Conservation (phyloP, 2,329 filamentous ascomycete species). For the Ophiocordyceps camponoti-leonardi region DNA sequence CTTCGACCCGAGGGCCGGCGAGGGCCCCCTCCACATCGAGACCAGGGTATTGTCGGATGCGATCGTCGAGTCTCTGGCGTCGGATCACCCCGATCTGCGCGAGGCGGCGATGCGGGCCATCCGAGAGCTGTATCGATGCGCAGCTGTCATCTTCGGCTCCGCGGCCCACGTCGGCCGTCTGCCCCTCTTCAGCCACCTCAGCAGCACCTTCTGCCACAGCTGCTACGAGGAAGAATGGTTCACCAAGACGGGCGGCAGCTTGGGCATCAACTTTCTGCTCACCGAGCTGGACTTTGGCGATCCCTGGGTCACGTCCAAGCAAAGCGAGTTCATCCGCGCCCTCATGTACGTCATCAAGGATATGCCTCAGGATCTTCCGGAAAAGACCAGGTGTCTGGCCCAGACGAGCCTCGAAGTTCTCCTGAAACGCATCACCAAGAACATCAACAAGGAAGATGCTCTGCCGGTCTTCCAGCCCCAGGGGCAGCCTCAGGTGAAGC, state of each 20-base stretch:
- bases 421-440: conserved; percentile 61
- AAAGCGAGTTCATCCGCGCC: conserved; percentile 78
- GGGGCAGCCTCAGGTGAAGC: conserved; percentile 28
- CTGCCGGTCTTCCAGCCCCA: conserved; percentile 18
- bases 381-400: conserved; percentile 69
- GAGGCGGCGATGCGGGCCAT: conserved; percentile 71
- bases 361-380: conserved; percentile 84
- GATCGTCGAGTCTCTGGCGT: conserved; percentile 76
- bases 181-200: conserved; percentile 70
- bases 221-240: conserved; percentile 99
- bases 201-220: conserved; percentile 75
- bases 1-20: conserved; percentile 73
- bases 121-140: conserved; percentile 58
- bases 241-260: conserved; percentile 80
- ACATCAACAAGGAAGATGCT: conserved; percentile 59
- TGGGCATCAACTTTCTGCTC: conserved; percentile 77
- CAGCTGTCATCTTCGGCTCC: conserved; percentile 63
- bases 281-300: conserved; percentile 75
- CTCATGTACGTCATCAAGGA: conserved; percentile 97
- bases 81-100: conserved; percentile 63
- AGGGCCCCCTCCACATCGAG: conserved; percentile 76
- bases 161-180: conserved; percentile 55
- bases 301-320: conserved; percentile 63
- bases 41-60: conserved; percentile 77
- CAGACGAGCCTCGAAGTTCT: conserved; percentile 71